Base-by-base conservation (phyloP, 2,329 filamentous ascomycete species). In the Simplicillium aogashimaense region DNA sequence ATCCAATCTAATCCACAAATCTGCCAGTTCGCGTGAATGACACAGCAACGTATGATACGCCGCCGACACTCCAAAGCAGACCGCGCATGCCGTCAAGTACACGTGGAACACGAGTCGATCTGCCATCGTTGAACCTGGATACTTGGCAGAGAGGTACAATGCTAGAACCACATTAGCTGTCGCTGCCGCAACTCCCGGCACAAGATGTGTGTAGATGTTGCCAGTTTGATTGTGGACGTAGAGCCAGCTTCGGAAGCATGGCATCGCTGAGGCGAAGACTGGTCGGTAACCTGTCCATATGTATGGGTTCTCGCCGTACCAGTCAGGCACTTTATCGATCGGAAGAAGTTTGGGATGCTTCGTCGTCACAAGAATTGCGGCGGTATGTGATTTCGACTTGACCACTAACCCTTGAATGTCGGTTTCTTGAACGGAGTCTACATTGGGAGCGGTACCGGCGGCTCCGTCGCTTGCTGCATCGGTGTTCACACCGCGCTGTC, bases 281-380 rank as follows among this genome's bases (percentile, higher is more conserved):
- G 62, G 63, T 12, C 67, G 64, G 46, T 71, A 72, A 16, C 64
- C 65, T 7, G 54, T 50, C 18, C 53, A 51, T 39, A 69, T 64
- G 45, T 57, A 63, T 8, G 52, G 47, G 44, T 68, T 70, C 45
- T 64, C 56, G 42, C 61, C 57, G 40, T 60, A 57, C 65, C 67
- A 70, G 36, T 50, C 46, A 1, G 66, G 65, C 4, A 69, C 46
- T 15, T 65, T 55, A 31, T 60, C 47, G 15, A 43, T 47, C 29
- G 42, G 28, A 14, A 53, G 45, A 10, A 53, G 49, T 12, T 28
- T 12, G 11, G 20, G 20, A 9, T 9, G 5, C 20, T 25, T 25
- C 20, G 20, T 25, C 20, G 20, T 25, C 20, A 25, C 20, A 25
- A 25, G 20, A 25, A 25, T 25, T 6, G 20, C 20, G 5, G 20